A percentile compares a stretch with the other conserved stretches of the same genome.
Evolutionary conservation across 164 flowering plant species (phyloP).

Genomic region (Umbilicus rupestris): DNA sequence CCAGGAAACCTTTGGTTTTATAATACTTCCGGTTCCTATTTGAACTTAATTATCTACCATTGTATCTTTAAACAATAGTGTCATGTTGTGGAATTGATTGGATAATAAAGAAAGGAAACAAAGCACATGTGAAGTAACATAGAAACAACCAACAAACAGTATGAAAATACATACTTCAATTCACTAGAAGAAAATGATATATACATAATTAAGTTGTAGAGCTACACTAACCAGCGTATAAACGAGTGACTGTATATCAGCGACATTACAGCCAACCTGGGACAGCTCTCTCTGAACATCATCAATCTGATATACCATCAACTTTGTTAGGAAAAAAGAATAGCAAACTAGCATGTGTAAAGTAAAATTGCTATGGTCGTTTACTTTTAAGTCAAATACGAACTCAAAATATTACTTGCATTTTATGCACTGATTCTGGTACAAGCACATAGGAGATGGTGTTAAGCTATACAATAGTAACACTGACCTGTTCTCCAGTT

Average conservation of each 20-base stretch:
- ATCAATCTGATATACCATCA: neutral
- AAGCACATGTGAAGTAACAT: too few species aligned
- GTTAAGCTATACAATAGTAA: neutral
- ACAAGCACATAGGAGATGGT: neutral
- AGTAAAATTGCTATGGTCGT: neutral
- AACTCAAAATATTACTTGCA: neutral
- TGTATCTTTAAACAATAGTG: too few species aligned
- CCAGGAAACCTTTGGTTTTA: neutral
- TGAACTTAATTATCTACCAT: neutral
- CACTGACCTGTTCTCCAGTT: constrained; percentile 41
- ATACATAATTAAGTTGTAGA: neutral
- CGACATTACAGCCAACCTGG: constrained; percentile 9
- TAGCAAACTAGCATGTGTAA: neutral
- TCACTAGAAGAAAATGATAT: neutral
- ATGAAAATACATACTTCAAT: too few species aligned
- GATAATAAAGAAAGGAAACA: neutral
- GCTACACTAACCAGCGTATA: constrained; percentile 7
- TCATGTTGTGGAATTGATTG: too few species aligned
- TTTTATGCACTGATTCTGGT: neutral
- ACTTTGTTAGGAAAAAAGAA: neutral
- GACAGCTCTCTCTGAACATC: constrained; percentile 10
- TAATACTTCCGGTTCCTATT: neutral
- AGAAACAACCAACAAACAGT: too few species aligned
- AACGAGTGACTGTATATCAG: constrained; percentile 6
- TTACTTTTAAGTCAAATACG: neutral